Evolutionary conservation across 177 flowering plant genomes (phyloP).

Genomic region (Telopea speciosissima): DNA sequence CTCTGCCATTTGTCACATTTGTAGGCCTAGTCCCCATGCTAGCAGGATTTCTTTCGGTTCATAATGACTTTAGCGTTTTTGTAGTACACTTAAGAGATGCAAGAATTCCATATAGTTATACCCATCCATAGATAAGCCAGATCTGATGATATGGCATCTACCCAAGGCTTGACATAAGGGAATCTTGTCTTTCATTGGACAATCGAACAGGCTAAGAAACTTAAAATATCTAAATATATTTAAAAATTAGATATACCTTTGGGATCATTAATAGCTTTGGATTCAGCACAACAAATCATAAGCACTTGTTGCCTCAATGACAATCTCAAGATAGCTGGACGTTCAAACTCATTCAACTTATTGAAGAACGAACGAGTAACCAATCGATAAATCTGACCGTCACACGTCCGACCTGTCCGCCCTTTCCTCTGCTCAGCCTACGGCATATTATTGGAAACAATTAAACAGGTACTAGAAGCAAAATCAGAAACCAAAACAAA

Average conservation of each 20-base stretch:
- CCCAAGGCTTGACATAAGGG: neutral
- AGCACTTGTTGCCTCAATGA: slow-evolving; percentile 86
- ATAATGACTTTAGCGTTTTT: too few relatives aligned
- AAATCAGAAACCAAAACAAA: slow-evolving; percentile 5
- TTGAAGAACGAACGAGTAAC: slow-evolving; percentile 69
- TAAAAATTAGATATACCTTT: slow-evolving; percentile 40
- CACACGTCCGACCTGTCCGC: slow-evolving; percentile 96
- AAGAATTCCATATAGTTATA: neutral
- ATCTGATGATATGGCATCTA: neutral
- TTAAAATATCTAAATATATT: neutral
- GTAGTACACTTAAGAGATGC: too few relatives aligned
- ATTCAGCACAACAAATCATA: slow-evolving; percentile 67
- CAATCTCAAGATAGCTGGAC: slow-evolving; percentile 64
- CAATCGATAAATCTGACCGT: slow-evolving; percentile 77
- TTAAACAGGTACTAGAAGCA: neutral
- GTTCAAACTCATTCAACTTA: slow-evolving; percentile 53
- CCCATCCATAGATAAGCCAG: neutral
- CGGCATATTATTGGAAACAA: slow-evolving; percentile 2
- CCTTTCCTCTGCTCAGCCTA: slow-evolving; percentile 97
- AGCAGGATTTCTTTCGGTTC: too few relatives aligned
- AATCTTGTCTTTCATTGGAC: neutral
- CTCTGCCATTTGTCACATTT: neutral
- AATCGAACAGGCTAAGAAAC: neutral
- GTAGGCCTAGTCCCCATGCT: too few relatives aligned
- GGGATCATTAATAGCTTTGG: slow-evolving; percentile 84